Evolutionary conservation across 176 grass and related monocot species (phyloP).

Genomic region (Avena insularis): DNA sequence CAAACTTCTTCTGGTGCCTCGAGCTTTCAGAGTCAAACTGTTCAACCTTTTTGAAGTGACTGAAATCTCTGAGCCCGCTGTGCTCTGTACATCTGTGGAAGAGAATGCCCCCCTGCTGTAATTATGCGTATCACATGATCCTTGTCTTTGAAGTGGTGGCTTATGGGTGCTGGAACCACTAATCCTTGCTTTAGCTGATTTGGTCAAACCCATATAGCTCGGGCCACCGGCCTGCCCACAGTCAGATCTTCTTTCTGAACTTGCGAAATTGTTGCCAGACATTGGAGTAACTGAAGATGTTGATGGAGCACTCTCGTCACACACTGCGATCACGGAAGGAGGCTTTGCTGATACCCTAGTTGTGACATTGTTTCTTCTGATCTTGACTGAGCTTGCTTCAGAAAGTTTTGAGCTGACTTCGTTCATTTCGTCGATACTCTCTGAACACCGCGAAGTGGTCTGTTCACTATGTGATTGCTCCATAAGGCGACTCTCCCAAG

Average conservation of each 20-base stretch:
- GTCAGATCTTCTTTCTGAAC: slow-evolving; percentile 51
- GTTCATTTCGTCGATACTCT: slow-evolving; percentile 54
- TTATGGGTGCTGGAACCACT: slow-evolving; percentile 44
- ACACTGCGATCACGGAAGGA: slow-evolving; percentile 54
- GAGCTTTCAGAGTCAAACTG: slow-evolving; percentile 47
- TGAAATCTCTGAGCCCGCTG: slow-evolving; percentile 50
- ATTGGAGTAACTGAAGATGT: slow-evolving; percentile 74
- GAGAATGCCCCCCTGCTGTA: slow-evolving; percentile 57
- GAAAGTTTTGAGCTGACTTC: slow-evolving; percentile 54
- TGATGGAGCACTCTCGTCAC: slow-evolving; percentile 60
- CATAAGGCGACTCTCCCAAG: slow-evolving; percentile 77
- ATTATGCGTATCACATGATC: slow-evolving; percentile 45
- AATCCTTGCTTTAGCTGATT: slow-evolving; percentile 77
- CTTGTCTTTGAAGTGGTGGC: slow-evolving; percentile 49
- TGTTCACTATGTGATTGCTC: slow-evolving; percentile 60
- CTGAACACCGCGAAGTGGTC: slow-evolving; percentile 48
- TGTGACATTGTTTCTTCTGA: slow-evolving; percentile 75
- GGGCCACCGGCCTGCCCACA: slow-evolving; percentile 41
- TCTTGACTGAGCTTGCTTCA: slow-evolving; percentile 58
- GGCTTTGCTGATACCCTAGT: slow-evolving; percentile 70
- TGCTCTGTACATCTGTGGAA: slow-evolving; percentile 60
- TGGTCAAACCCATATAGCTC: slow-evolving; percentile 81
- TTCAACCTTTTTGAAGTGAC: slow-evolving; percentile 60
- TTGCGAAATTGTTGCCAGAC: slow-evolving; percentile 39
- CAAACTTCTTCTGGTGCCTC: slow-evolving; percentile 55